Base-by-base conservation (phyloP, 2,329 filamentous ascomycete genomes). In the Penicillium sp. region DNA sequence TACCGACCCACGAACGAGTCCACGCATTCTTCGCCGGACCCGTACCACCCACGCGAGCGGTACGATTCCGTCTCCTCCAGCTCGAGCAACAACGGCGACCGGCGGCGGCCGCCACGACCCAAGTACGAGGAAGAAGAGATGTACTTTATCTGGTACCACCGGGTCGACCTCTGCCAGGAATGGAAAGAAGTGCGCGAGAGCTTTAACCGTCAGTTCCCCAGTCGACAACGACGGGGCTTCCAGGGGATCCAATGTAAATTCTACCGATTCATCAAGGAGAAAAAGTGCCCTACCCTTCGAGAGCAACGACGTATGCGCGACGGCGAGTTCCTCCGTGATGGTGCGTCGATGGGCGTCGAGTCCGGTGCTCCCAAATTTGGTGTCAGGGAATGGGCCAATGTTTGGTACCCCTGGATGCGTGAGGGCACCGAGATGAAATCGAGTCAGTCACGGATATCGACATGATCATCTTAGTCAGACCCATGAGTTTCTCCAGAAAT, bases 81-180 rank as follows among this genome's bases (percentile, higher is more conserved):
- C 45, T 69, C 68, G 18, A 68, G 65, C 34, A 61, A 48, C 2
- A 62, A 62, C 45, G 56, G 61, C 8, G 69, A 70, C 45, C 65
- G 66, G 12, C 68, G 70, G 7, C 68, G 71, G 4, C 61, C 67
- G 5, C 69, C 71, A n/a, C 66, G 72, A 4, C 72, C 71, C 26
- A 73, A 72, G 58, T 75, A 75, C 58, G 67, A 68, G 39, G 66
- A 71, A 44, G 73, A 75, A 59, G 70, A 75, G 50, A 69, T 69
- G 63, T 72, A 71, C 56, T 75, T 75, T 50, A 74, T 75, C 51
- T 76, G 73, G 73, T 76, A 75, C 54, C 70, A 74, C 57, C 71
- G 72, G 6, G 70, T 71, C 26, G 73, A 75, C 53, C 63, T 74
- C 26, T 64, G 64, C 39, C 66, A 73, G 58, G 68, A 73, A 50